Evolutionary conservation across 352 stramenopile species (phyloP), one percentile per base, ranked within the genome.

Genomic region (Globisporangium camurandrum): DNA sequence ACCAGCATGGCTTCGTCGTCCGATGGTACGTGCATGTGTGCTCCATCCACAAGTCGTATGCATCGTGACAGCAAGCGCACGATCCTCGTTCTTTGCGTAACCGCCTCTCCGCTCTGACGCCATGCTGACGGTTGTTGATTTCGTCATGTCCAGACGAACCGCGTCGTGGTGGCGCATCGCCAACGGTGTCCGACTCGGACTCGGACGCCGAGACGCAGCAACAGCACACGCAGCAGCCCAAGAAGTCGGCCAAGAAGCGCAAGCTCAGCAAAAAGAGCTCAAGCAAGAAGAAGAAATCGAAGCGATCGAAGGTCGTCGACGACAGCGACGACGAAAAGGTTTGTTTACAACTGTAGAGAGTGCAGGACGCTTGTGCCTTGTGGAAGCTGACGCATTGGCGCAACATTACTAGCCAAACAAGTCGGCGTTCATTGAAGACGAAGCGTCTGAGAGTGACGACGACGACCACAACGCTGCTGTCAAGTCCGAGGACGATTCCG

Each of bases 391-490:
- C n/a, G n/a, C n/a, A n/a, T n/a, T n/a, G n/a, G n/a, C n/a, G n/a
- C n/a, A n/a, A n/a, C n/a, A n/a, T n/a, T n/a, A n/a, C n/a, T n/a
- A 91, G 79, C 82, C 81, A 24, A 56, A 71, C 43, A 93, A 91
- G 49, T 89, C 78, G 9, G 69, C 77, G 7, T 93, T 93, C 36
- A 91, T 95, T 45, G 82, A 95, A n/a, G 84, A 95, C 42, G 80
- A 88, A 58, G 84, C 84, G 28, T 95, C 84, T 0, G 84, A 95
- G 49, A 95, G 84, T 36, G 84, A 92, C 33, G 84, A 92, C 47
- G 84, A 62, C 26, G 72, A 65, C 51, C 59, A 56, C 23, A 22
- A 23, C 30, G 71, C 62, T 27, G 71, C 62, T 27, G 61, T 54
- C 19, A 67, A 80, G 45, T 83, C 67, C 20, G 81, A 90, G 41